Evolutionary conservation across 1,284 basidiomycete species (phyloP).

Genomic region (Xanthoconium separans): DNA sequence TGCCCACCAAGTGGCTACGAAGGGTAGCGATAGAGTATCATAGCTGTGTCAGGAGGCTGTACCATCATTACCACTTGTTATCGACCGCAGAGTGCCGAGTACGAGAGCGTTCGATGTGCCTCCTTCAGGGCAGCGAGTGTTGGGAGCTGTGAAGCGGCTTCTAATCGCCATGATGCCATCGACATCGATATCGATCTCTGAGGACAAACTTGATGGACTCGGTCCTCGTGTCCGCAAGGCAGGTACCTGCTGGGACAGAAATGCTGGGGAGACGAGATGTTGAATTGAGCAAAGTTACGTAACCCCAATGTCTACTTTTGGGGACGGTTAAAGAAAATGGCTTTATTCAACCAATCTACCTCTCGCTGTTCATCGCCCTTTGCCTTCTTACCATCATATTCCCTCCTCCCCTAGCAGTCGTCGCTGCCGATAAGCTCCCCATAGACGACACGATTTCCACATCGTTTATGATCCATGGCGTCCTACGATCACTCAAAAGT

Average conservation of each 20-base stretch:
- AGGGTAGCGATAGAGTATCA: no score
- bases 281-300: conserved; percentile 20
- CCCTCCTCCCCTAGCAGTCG: conserved; percentile 5
- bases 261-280: no score
- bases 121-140: conserved; percentile 6
- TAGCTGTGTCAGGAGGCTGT: no score
- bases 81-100: conserved; percentile 12
- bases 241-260: no score
- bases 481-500: conserved; percentile 77
- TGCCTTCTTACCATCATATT: conserved; percentile 22
- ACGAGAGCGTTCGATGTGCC: conserved; percentile 25
- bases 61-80: no score
- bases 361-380: conserved; percentile 6
- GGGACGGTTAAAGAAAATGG: conserved; percentile 27
- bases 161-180: neutral
- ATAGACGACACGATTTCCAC: conserved; percentile 11
- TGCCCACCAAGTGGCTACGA: no score
- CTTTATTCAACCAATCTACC: conserved; percentile 6
- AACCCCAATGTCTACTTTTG: conserved; percentile 34
- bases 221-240: neutral
- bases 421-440: conserved; percentile 1
- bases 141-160: conserved; percentile 1
- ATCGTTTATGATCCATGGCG: conserved; percentile 46
- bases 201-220: conserved; percentile 14
- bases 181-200: conserved; percentile 18